These are phyloP conservation scores for Populus davidiana DNA, from an alignment of 345 rosid species.

Conservation along the genomic window DNA sequence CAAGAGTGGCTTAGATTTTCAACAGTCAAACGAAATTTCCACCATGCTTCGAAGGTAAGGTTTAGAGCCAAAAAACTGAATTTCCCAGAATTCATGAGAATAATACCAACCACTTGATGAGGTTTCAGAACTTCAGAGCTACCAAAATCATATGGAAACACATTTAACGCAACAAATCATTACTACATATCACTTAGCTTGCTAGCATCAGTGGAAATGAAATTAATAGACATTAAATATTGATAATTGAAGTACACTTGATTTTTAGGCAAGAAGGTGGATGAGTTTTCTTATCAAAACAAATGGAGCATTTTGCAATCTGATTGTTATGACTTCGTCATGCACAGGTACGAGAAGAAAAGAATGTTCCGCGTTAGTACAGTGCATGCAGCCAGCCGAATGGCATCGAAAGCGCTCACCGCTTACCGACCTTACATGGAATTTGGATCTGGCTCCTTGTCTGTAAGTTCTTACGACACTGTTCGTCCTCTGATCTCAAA, in stretches of 20 bases:
- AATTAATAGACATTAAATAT: neutral
- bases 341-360: slow-evolving; percentile 16
- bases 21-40: slow-evolving; percentile 7
- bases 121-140: neutral
- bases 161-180: too few species aligned
- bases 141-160: neutral
- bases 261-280: neutral
- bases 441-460: slow-evolving; percentile 10
- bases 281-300: neutral
- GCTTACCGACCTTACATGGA: slow-evolving; percentile 18
- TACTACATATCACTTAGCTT: neutral
- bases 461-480: slow-evolving; percentile 1
- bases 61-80: neutral
- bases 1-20: neutral
- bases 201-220: neutral
- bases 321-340: neutral
- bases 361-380: slow-evolving; percentile 17
- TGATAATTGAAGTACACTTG: neutral
- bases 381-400: slow-evolving; percentile 16
- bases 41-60: slow-evolving; percentile 17
- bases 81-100: neutral
- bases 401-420: slow-evolving; percentile 23
- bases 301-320: neutral
- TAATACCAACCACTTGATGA: neutral
- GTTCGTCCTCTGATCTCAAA: neutral